Conservation (phyloP, 345 rosid genomes). For the Laguncularia racemosa region DNA sequence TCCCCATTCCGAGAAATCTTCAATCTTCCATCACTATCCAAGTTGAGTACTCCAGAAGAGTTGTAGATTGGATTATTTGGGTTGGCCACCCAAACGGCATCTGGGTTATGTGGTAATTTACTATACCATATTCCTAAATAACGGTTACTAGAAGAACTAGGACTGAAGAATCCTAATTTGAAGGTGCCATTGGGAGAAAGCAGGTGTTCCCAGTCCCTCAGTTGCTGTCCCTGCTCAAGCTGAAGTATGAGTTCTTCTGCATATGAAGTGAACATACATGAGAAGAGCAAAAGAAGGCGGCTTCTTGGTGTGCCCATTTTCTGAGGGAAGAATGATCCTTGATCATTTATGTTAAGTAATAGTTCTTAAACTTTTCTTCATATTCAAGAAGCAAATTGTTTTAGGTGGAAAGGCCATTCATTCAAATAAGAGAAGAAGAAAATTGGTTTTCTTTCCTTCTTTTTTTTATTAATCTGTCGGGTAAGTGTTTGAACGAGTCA, state of each 20-base stretch:
- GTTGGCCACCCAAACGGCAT: slow-evolving; percentile 51
- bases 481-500: too few species aligned
- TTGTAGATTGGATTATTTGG: slow-evolving; percentile 32
- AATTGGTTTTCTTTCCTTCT: too few species aligned
- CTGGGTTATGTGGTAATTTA: slow-evolving; percentile 21
- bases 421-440: too few species aligned
- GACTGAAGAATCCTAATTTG: slow-evolving; percentile 58
- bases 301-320: slow-evolving; percentile 6
- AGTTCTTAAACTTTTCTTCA: too few species aligned
- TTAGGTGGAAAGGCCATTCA: too few species aligned
- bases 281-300: slow-evolving; percentile 4
- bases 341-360: too few species aligned
- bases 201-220: slow-evolving; percentile 57
- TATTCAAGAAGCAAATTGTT: too few species aligned
- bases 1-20: slow-evolving; percentile 31
- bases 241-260: slow-evolving; percentile 16
- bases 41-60: slow-evolving; percentile 39
- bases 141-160: slow-evolving; percentile 35
- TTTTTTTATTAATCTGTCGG: too few species aligned
- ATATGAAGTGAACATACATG: slow-evolving; percentile 5
- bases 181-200: slow-evolving; percentile 30
- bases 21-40: slow-evolving; percentile 33
- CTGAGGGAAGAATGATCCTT: background rate
- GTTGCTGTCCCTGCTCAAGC: slow-evolving; percentile 39
- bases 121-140: slow-evolving; percentile 49